Conservation (phyloP, 202 grass and related monocot genomes). For the Setaria italica region DNA sequence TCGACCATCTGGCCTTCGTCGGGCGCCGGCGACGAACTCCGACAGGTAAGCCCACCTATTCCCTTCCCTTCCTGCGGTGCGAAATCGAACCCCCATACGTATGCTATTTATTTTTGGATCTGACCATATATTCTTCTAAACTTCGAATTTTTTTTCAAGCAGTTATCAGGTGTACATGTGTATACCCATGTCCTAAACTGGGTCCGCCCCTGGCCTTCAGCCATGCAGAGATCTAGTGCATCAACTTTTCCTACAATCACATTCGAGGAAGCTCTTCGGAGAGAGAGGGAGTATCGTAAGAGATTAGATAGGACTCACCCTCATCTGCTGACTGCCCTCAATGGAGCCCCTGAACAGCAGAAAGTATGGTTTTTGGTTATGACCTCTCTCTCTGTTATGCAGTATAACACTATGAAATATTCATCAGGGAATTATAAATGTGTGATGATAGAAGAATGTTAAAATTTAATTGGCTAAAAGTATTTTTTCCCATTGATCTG, state of each 20-base stretch:
- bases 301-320: slow-evolving; percentile 54
- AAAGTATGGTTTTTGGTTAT: slow-evolving; percentile 48
- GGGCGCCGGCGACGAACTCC: too few relatives aligned
- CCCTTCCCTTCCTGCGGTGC: too few relatives aligned
- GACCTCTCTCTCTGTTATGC: not conserved
- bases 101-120: too few relatives aligned
- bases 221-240: slow-evolving; percentile 31
- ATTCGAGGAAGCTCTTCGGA: slow-evolving; percentile 64
- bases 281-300: slow-evolving; percentile 66
- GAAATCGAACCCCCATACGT: too few relatives aligned
- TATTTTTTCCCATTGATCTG: not conserved
- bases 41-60: too few relatives aligned
- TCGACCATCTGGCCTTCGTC: too few relatives aligned
- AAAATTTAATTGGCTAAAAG: not conserved
- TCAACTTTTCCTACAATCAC: slow-evolving; percentile 52
- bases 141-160: too few relatives aligned
- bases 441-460: not conserved
- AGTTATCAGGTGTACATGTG: too few relatives aligned
- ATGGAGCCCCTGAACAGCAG: slow-evolving; percentile 6
- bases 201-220: not conserved
- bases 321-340: slow-evolving; percentile 43
- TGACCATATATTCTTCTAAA: too few relatives aligned
- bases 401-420: not conserved
- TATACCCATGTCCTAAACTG: too few relatives aligned
- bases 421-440: not conserved